Percentiles rank a stretch among this genome's conserved stretches.
Conservation (phyloP, 2,329 filamentous ascomycete species). For the Aspergillus flavus region DNA sequence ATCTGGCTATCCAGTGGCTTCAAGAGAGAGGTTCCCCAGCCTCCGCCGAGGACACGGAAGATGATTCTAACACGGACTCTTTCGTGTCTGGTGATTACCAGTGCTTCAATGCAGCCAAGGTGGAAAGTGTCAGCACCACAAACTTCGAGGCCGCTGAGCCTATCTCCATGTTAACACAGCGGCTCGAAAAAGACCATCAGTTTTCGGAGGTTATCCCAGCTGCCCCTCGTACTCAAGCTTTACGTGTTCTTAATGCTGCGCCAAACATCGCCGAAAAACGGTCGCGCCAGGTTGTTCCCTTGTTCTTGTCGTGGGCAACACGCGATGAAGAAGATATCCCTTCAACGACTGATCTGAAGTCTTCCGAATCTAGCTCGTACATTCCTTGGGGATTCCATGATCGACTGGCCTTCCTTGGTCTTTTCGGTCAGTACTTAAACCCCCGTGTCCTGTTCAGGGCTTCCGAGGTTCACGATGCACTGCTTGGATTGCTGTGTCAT, state of each 20-base stretch:
- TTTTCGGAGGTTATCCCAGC: constrained; percentile 40
- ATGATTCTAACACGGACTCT: constrained; percentile 27
- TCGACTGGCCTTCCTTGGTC: constrained; percentile 76
- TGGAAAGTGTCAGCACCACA: constrained; percentile 57
- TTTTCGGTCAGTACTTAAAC: constrained; percentile 86
- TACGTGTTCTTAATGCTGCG: constrained; percentile 74
- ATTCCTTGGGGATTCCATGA: constrained; percentile 60
- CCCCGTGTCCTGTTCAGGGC: constrained; percentile 80
- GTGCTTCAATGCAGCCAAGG: constrained; percentile 71
- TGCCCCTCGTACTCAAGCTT: constrained; percentile 70
- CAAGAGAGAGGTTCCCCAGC: constrained; percentile 34
- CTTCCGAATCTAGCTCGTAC: constrained; percentile 18
- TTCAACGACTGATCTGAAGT: constrained; percentile 16
- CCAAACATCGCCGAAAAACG: constrained; percentile 81
- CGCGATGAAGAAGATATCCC: constrained; percentile 50
- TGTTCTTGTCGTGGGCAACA: constrained; percentile 79
- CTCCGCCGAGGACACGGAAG: constrained; percentile 26
- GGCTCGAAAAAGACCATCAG: constrained; percentile 66
- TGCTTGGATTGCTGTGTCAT: constrained; percentile 77
- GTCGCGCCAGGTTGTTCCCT: constrained; percentile 81
- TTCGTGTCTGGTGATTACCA: constrained; percentile 65
- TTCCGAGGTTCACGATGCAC: constrained; percentile 72
- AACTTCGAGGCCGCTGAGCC: constrained; percentile 58
- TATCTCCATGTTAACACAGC: constrained; percentile 60
- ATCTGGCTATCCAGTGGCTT: constrained; percentile 79